phyloP scores from a whole-genome alignment of 1,139 yeast species.

The Blastobotrys buckinghamii region DNA sequence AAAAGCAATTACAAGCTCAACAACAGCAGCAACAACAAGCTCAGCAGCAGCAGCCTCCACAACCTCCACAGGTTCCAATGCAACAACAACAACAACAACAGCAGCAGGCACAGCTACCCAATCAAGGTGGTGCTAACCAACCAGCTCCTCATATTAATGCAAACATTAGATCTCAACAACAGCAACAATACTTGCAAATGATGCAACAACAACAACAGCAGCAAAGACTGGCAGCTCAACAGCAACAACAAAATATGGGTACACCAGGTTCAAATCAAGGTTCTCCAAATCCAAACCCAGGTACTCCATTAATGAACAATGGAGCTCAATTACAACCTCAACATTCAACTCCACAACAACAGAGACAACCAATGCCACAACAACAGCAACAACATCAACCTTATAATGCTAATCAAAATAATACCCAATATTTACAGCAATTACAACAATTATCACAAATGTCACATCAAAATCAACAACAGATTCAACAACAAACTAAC shows the following conservation, averaged over 20 bases:
- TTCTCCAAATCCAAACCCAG: conserved; percentile 4
- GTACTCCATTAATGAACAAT: not conserved
- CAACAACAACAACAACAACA: conserved; percentile 12
- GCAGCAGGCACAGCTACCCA: conserved; percentile 1
- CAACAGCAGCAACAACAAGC: conserved; percentile 17
- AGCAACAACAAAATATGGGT: conserved; percentile 12
- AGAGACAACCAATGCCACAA: conserved; percentile 5
- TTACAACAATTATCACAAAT: conserved; percentile 11
- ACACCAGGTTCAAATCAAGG: conserved; percentile 10
- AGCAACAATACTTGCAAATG: conserved; percentile 10
- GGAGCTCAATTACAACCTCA: conserved; percentile 9
- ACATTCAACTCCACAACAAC: conserved; percentile 14
- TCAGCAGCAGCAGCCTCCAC: conserved; percentile 14
- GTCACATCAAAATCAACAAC: conserved; percentile 8
- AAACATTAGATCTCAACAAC: conserved; percentile 10
- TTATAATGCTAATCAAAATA: conserved; percentile 2
- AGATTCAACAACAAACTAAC: conserved; percentile 8
- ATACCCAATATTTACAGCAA: conserved; percentile 14
- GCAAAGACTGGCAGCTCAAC: conserved; percentile 13
- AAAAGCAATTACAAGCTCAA: conserved; percentile 21
- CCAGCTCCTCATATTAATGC: not conserved
- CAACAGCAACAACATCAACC: not conserved
- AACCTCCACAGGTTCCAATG: not conserved
- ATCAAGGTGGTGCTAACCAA: not conserved
- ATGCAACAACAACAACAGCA: conserved; percentile 11